A percentile compares a stretch with the other conserved stretches of the same genome.
Conservation (phyloP, 192 early-diverging fungal species). For the Entrophospora sp. region DNA sequence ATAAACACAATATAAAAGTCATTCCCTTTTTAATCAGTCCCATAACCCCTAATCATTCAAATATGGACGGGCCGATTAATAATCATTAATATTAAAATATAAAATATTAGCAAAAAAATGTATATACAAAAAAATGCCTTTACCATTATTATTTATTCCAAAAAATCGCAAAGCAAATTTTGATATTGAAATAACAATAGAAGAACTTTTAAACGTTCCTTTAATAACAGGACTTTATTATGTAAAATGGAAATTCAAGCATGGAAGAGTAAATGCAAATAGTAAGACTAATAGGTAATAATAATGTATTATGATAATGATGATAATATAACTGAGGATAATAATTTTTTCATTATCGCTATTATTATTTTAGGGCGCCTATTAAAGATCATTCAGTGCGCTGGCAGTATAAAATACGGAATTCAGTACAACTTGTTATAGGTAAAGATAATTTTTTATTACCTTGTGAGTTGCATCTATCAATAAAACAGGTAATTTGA, state of each 20-base stretch:
- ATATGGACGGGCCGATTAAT: too few species aligned
- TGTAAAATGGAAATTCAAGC: conserved; percentile 66
- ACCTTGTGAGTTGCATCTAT: conserved; percentile 64
- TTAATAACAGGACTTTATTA: conserved; percentile 71
- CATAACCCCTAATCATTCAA: too few species aligned
- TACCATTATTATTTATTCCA: conserved; percentile 59
- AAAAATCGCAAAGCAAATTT: conserved; percentile 60
- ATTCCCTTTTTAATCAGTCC: too few species aligned
- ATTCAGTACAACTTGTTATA: too few species aligned
- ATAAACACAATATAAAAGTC: too few species aligned
- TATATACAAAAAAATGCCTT: too few species aligned
- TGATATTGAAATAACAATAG: conserved; percentile 46
- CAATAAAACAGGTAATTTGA: conserved; percentile 52
- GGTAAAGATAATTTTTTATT: conserved; percentile 61
- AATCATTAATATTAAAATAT: too few species aligned
- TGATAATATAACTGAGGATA: too few species aligned
- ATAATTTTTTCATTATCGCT: neutral
- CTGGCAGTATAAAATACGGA: conserved; percentile 49
- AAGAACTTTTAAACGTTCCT: conserved; percentile 75
- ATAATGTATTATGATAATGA: too few species aligned
- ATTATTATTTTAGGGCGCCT: conserved; percentile 26
- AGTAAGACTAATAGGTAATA: conserved; percentile 35
- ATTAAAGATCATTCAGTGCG: conserved; percentile 48
- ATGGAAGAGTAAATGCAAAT: conserved; percentile 23
- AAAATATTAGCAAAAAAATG: too few species aligned